A percentile compares a stretch with the other conserved stretches of the same genome.
Conservation (phyloP, 257 asterid genomes). For the Scutellaria galericulata region DNA sequence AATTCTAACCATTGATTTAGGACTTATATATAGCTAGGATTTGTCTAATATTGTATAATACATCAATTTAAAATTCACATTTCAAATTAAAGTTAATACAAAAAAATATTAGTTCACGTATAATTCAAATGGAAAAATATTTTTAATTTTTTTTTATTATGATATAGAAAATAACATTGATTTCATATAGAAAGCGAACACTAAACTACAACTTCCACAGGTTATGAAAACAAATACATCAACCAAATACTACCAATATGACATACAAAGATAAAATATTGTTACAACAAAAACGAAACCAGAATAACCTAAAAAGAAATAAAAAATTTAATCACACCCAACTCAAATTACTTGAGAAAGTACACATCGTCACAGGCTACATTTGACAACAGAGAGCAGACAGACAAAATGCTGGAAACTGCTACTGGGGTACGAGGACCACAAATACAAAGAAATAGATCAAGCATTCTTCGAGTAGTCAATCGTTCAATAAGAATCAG, state of each 20-base stretch:
- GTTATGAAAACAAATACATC: not conserved
- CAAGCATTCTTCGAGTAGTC: no score
- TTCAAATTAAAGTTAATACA: no score
- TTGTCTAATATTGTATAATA: no score
- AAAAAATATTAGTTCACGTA: no score
- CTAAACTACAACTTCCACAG: not conserved
- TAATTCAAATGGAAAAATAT: no score
- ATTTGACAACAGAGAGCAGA: not conserved
- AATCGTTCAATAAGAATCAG: no score
- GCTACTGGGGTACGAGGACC: not conserved
- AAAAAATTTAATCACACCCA: not conserved
- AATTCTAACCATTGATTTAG: no score
- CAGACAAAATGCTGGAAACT: not conserved
- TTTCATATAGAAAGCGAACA: not conserved
- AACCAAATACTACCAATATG: not conserved
- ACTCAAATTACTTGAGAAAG: constrained; percentile 12
- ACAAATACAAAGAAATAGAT: no score
- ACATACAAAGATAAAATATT: not conserved
- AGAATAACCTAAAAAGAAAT: not conserved
- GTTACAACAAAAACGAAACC: not conserved
- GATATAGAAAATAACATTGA: no score
- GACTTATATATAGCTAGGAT: no score
- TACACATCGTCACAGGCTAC: constrained; percentile 1
- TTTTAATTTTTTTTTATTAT: no score
- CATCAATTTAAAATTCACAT: no score